Base-by-base conservation (phyloP, 495 filamentous ascomycete genomes). In the Lophiostoma macrostomum region DNA sequence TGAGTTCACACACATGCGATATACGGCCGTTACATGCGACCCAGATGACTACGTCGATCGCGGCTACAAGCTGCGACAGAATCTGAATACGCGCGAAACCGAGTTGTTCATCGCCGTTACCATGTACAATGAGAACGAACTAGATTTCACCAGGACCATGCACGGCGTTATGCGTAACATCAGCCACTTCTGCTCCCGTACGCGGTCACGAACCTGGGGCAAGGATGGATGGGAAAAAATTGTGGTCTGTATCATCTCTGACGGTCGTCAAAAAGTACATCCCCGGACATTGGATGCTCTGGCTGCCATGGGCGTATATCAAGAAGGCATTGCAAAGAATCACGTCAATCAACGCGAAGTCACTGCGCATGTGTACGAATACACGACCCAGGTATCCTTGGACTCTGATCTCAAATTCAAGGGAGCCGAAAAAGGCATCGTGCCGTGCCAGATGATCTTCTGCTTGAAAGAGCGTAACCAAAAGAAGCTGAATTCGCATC, bases 1-100 rank as follows among this genome's bases (percentile, higher is more conserved):
- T 40, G 94, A 99, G 69, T 99, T 97, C 67, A 99, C 94, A 0
- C 91, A 99, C 67, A 97, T 97, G 94, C 86, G 94, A n/a, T 99
- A 99, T 65, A 97, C 94, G 25, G 94, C 94, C n/a, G 93, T 96
- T 29, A 99, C 94, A 1, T 96, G 91, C 64, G 94, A 99, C 66
- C 94, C 94, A 0, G 91, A 97, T 66, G 91, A 99, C 64, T 99
- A 94, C 58, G 84, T 87, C 0, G 75, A 80, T 13, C 76, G 82
- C 42, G 91, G 93, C 0, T 99, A 97, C 73, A 93, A 94, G 68
- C 69, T 99, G 61, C 85, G 94, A n/a, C 94, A 97, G 70, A 91
- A 94, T 66, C 88, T 97, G 4, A 80, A 71, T 44, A 96, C 89
- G 0, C 79, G 94, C 52, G 93, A 99, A 67, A 99, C 94, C n/a